These are phyloP conservation scores for Acacia pycnantha DNA, from an alignment of 331 rosid genomes.

Conservation along the genomic window DNA sequence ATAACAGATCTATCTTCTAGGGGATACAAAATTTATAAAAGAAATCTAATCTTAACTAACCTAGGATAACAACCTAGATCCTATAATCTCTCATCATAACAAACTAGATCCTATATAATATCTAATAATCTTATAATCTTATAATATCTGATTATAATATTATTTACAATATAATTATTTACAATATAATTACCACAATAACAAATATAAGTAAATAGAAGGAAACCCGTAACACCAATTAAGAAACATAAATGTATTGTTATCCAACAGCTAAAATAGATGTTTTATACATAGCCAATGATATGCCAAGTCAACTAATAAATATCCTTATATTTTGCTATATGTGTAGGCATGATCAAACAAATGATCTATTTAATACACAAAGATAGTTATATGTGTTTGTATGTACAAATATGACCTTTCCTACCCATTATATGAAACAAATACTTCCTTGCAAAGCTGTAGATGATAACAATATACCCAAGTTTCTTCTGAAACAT, in stretches of 20 bases:
- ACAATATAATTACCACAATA: too few relatives aligned
- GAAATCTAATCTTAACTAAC: too few relatives aligned
- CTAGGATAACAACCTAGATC: too few relatives aligned
- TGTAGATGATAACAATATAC: not conserved
- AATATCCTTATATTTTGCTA: not conserved
- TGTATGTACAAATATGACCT: not conserved
- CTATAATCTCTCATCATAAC: too few relatives aligned
- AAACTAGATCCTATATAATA: too few relatives aligned
- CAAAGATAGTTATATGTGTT: not conserved
- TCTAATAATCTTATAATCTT: too few relatives aligned
- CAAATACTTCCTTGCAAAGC: slow-evolving; percentile 12
- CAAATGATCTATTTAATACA: not conserved
- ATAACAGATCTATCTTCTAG: too few relatives aligned
- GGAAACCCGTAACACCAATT: not conserved
- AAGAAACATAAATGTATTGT: not conserved
- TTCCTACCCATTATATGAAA: slow-evolving; percentile 1
- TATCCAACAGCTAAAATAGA: not conserved
- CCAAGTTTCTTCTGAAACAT: slow-evolving; percentile 8
- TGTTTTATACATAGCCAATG: not conserved
- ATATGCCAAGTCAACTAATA: not conserved
- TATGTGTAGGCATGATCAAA: not conserved
- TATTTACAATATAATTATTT: too few relatives aligned
- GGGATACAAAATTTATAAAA: too few relatives aligned
- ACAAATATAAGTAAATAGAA: not conserved
- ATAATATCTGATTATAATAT: too few relatives aligned